phyloP scores from a whole-genome alignment of 805 yeast species.

The Yueomyces sp. region DNA sequence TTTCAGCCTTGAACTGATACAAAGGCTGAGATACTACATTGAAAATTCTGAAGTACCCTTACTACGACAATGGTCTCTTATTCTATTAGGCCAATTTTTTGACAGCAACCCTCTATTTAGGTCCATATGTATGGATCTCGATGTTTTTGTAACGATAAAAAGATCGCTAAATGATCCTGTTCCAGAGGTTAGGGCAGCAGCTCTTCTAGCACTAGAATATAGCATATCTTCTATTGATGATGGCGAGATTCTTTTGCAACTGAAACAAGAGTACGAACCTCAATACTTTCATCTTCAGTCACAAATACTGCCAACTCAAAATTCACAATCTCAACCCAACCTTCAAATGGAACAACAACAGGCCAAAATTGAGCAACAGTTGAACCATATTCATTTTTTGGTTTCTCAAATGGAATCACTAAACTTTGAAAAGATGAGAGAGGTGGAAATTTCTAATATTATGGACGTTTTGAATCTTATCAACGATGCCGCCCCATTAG shows the following conservation, averaged over 20 bases:
- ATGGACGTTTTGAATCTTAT: slow-evolving; percentile 51
- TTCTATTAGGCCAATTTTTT: slow-evolving; percentile 69
- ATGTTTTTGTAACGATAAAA: slow-evolving; percentile 38
- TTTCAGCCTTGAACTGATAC: slow-evolving; percentile 57
- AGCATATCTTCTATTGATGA: slow-evolving; percentile 40
- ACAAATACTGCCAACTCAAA: slow-evolving; percentile 19
- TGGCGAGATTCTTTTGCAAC: slow-evolving; percentile 21
- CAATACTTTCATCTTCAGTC: slow-evolving; percentile 21
- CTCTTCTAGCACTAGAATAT: slow-evolving; percentile 57
- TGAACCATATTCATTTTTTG: slow-evolving; percentile 18
- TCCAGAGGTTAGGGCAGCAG: slow-evolving; percentile 87
- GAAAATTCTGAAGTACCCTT: slow-evolving; percentile 71
- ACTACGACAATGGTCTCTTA: slow-evolving; percentile 83
- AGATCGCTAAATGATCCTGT: slow-evolving; percentile 70
- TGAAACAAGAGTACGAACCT: slow-evolving; percentile 23
- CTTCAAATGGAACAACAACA: slow-evolving; percentile 16
- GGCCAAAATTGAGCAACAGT: slow-evolving; percentile 21
- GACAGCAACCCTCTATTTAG: slow-evolving; percentile 60
- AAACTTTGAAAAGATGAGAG: slow-evolving; percentile 35
- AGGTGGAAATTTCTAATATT: slow-evolving; percentile 60
- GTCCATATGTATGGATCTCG: slow-evolving; percentile 53
- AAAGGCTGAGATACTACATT: slow-evolving; percentile 51
- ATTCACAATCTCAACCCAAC: slow-evolving; percentile 16
- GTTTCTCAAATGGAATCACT: slow-evolving; percentile 17
- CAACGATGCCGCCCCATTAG: slow-evolving; percentile 83